These are phyloP conservation scores for Neurospora sp. DNA, from an alignment of 495 filamentous ascomycete species.

Conservation along the genomic window DNA sequence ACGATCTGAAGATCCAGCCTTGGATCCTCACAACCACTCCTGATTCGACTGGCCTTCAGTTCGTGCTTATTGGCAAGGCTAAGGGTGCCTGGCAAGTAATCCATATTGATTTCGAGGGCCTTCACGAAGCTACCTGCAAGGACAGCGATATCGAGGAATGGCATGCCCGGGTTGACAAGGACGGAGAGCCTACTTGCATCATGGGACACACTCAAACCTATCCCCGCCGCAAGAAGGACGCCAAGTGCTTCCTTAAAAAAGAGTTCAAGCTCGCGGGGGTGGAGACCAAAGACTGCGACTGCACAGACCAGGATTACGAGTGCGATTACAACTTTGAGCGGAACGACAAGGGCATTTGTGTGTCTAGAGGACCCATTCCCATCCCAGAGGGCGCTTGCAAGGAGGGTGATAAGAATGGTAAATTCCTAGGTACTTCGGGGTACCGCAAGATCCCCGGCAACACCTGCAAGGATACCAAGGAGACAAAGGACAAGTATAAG, in stretches of 20 bases:
- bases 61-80: conserved; percentile 56
- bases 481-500: conserved; percentile 48
- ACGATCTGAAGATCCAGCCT: conserved; percentile 53
- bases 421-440: conserved; percentile 73
- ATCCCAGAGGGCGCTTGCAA: conserved; percentile 58
- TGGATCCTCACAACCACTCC: conserved; percentile 70
- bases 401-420: conserved; percentile 47
- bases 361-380: conserved; percentile 36
- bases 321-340: conserved; percentile 83
- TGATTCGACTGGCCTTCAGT: conserved; percentile 85
- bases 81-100: conserved; percentile 47
- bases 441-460: conserved; percentile 91
- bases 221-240: conserved; percentile 68
- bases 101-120: conserved; percentile 68
- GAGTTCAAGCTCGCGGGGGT: conserved; percentile 66
- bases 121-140: conserved; percentile 74
- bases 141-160: conserved; percentile 77
- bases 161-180: conserved; percentile 69
- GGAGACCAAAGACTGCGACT: conserved; percentile 61
- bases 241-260: conserved; percentile 79
- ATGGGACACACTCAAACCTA: conserved; percentile 92
- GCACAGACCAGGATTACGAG: conserved; percentile 76
- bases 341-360: conserved; percentile 49
- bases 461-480: conserved; percentile 51
- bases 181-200: conserved; percentile 73